Evolutionary conservation across 169 alveolate genomes (phyloP), one percentile per base, ranked within the genome.

Genomic region (Neospora caninum): DNA sequence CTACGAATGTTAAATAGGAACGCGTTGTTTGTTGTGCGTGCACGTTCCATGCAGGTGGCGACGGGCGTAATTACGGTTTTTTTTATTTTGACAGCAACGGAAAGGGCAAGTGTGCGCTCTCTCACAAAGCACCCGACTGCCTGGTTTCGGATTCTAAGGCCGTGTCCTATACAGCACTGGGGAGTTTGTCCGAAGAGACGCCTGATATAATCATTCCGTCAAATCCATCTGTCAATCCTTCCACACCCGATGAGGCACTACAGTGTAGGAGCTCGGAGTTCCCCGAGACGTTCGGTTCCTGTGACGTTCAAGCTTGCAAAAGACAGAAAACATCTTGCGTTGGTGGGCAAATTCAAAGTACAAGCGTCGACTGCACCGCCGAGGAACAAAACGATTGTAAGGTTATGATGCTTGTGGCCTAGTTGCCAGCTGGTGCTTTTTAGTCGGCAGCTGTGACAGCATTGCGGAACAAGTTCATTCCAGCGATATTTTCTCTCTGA

Each of bases 141-240:
- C 89, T 82, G 25, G 67, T 82, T 16, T 31, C 89, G 27, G 89
- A 82, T 49, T 13, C 31, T 18, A 41, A 9, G 18, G 89, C 89
- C 39, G 89, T 82, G 54, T 82, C 89, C 38, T 82, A 82, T 41
- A 82, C 89, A n/a, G 89, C 89, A 18, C 38, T 41, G 41, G 67
- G 89, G 25, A 43, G 89, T 29, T n/a, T 82, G 58, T 39, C 54
- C 6, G 89, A 82, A 9, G 67, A 41, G 58, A 82, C 70, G 22
- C 70, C 67, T 16, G n/a, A 41, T 13, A 22, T 41, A 64, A n/a
- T 31, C 36, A 41, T 39, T 25, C 87, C 87, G 78, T 64, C 34
- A 29, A 64, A 64, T 64, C 78, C 78, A 16, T 64, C 78, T 29
- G 78, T 25, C 0, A 20, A 25, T 29, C 29, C 34, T 10, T n/a